Percentiles rank a stretch among this genome's conserved stretches.
Evolutionary conservation across 164 flowering plant species (phyloP).

Genomic region (Chimonanthus salicifolius): DNA sequence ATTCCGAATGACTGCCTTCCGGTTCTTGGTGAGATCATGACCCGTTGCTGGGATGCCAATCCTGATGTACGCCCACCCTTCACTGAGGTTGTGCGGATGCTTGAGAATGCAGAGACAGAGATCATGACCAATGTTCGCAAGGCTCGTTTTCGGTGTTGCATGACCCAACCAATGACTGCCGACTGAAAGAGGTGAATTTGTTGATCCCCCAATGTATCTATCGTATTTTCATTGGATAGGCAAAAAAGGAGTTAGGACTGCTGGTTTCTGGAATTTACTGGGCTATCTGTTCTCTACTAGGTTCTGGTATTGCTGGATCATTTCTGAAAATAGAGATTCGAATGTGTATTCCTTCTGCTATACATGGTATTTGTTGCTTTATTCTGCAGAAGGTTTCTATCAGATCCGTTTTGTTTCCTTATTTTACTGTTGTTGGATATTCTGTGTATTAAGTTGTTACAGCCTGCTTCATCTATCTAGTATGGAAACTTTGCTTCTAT

Average conservation of each 20-base stretch:
- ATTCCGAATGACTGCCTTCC: conserved; percentile 77
- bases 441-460: conserved; percentile 9
- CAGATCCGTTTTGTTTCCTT: conserved; percentile 7
- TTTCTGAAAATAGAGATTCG: conserved; percentile 13
- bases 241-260: neutral
- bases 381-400: conserved; percentile 3
- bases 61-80: conserved; percentile 85
- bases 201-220: conserved; percentile 14
- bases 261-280: conserved; percentile 17
- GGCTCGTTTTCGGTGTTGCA: conserved; percentile 87
- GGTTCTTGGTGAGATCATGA: conserved; percentile 75
- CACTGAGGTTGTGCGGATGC: conserved; percentile 72
- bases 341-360: conserved; percentile 6
- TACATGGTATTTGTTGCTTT: conserved; percentile 9
- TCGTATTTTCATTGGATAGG: conserved; percentile 15
- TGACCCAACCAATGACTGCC: conserved; percentile 65
- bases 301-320: neutral
- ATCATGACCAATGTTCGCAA: conserved; percentile 75
- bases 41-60: conserved; percentile 85
- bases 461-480: neutral
- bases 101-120: conserved; percentile 74
- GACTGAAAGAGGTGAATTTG: conserved; percentile 27
- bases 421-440: conserved; percentile 2
- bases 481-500: conserved; percentile 3
- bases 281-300: conserved; percentile 4